Conservation (phyloP, 768 basidiomycete genomes). For the Amanita molliuscula region DNA sequence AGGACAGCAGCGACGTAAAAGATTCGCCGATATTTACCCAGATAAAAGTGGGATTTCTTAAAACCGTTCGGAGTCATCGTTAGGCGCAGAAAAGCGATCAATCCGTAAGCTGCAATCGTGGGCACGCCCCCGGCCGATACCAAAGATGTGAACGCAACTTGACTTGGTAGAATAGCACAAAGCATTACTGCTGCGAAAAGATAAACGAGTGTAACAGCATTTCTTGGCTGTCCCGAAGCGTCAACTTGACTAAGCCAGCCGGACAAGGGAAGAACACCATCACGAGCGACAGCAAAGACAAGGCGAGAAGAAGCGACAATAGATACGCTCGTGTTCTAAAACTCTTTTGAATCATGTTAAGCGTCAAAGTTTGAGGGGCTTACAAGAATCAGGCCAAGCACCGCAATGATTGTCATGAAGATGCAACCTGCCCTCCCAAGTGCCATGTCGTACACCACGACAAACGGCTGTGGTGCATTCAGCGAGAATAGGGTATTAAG, state of each 20-base stretch:
- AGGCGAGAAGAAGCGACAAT: conserved; percentile 85
- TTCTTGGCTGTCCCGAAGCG: conserved; percentile 58
- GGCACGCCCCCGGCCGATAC: conserved; percentile 81
- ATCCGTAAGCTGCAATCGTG: conserved; percentile 80
- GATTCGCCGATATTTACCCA: conserved; percentile 54
- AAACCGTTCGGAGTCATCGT: conserved; percentile 74
- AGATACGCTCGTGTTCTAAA: conserved; percentile 75
- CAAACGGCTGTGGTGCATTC: conserved; percentile 84
- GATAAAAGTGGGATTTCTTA: conserved; percentile 58
- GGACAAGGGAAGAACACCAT: conserved; percentile 81
- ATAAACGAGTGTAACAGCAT: conserved; percentile 84
- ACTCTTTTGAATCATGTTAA: neutral
- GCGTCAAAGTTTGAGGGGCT: conserved; percentile 10
- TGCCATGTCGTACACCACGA: conserved; percentile 77
- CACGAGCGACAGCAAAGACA: conserved; percentile 89
- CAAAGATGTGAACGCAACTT: conserved; percentile 87
- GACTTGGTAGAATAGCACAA: conserved; percentile 84
- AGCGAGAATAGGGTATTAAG: conserved; percentile 66
- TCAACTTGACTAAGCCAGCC: conserved; percentile 76
- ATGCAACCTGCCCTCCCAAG: conserved; percentile 70
- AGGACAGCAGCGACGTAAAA: conserved; percentile 60
- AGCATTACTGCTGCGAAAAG: conserved; percentile 64
- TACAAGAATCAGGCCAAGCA: conserved; percentile 78
- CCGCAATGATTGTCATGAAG: conserved; percentile 83
- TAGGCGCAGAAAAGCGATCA: conserved; percentile 69